phyloP scores from a whole-genome alignment of 1,139 yeast species.

The Magnusiomyces ingens region DNA sequence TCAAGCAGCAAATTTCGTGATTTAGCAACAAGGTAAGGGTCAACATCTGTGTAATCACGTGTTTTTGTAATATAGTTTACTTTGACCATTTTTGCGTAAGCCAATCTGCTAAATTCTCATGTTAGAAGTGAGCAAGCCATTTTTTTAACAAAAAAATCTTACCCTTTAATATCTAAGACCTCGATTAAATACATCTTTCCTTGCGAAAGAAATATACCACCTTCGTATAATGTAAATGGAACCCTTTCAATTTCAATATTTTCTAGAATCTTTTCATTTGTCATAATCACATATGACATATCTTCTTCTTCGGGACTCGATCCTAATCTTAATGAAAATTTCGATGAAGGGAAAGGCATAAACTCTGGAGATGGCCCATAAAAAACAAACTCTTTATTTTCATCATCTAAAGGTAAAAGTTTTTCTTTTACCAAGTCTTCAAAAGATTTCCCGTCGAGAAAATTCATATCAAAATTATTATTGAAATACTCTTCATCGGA shows the following conservation, averaged over 20 bases:
- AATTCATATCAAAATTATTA: neutral
- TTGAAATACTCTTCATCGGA: slow-evolving; percentile 54
- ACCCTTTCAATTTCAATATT: slow-evolving; percentile 87
- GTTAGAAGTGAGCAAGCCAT: neutral
- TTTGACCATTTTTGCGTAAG: slow-evolving; percentile 77
- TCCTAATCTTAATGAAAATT: slow-evolving; percentile 40
- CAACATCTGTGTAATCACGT: slow-evolving; percentile 87
- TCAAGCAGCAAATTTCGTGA: neutral
- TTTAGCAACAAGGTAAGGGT: slow-evolving; percentile 65
- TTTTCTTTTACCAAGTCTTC: slow-evolving; percentile 15
- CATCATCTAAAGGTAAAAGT: slow-evolving; percentile 15
- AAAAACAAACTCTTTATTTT: slow-evolving; percentile 18
- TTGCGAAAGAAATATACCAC: slow-evolving; percentile 90
- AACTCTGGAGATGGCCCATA: slow-evolving; percentile 38
- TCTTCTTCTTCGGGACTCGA: slow-evolving; percentile 42
- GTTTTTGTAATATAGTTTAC: slow-evolving; percentile 93
- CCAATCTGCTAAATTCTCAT: slow-evolving; percentile 39
- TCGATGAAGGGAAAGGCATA: slow-evolving; percentile 75
- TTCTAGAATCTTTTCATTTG: slow-evolving; percentile 75
- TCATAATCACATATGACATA: slow-evolving; percentile 77
- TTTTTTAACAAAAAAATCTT: neutral
- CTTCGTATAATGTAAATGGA: slow-evolving; percentile 87
- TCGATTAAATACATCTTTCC: slow-evolving; percentile 83
- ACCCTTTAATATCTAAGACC: slow-evolving; percentile 68
- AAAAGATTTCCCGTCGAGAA: neutral